phyloP scores from a whole-genome alignment of 495 filamentous ascomycete species.

The Ascodesmis nigricans region DNA sequence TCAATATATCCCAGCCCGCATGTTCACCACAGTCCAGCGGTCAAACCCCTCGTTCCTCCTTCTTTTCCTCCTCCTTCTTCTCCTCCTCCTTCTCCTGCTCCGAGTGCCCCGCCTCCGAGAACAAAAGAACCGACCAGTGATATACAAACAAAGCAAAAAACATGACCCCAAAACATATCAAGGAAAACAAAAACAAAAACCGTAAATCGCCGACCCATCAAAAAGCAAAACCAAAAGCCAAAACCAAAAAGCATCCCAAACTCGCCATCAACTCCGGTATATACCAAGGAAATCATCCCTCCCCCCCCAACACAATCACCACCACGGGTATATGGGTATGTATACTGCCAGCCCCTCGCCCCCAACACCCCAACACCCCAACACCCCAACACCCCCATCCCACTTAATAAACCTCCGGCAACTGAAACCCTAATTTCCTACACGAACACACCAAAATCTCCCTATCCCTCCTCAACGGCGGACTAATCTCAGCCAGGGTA shows the following conservation, averaged over 20 bases:
- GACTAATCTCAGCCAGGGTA: constrained; percentile 18
- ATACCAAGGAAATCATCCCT: too few relatives aligned
- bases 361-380: too few relatives aligned
- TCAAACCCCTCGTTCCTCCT: too few relatives aligned
- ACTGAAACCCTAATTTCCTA: constrained; percentile 13
- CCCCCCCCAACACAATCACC: too few relatives aligned
- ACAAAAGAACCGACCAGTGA: not conserved
- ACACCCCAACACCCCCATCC: too few relatives aligned
- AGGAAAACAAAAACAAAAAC: constrained; percentile 8
- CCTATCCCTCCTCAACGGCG: constrained; percentile 14
- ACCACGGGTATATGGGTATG: too few relatives aligned
- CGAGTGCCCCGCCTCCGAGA: not conserved
- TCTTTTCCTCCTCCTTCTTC: not conserved
- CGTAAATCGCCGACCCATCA: constrained; percentile 7
- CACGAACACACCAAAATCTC: constrained; percentile 17
- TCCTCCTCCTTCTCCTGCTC: not conserved
- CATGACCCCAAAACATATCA: constrained; percentile 5
- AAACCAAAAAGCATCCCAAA: constrained; percentile 8
- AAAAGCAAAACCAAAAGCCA: constrained; percentile 11
- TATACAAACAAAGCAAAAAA: not conserved
- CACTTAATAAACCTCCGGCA: too few relatives aligned
- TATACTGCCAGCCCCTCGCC: too few relatives aligned
- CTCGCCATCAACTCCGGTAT: too few relatives aligned
- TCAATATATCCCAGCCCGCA: too few relatives aligned
- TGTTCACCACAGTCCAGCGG: too few relatives aligned